These are phyloP conservation scores for Talaromyces pinophilus DNA, from an alignment of 2,329 filamentous ascomycete genomes.

Conservation along the genomic window DNA sequence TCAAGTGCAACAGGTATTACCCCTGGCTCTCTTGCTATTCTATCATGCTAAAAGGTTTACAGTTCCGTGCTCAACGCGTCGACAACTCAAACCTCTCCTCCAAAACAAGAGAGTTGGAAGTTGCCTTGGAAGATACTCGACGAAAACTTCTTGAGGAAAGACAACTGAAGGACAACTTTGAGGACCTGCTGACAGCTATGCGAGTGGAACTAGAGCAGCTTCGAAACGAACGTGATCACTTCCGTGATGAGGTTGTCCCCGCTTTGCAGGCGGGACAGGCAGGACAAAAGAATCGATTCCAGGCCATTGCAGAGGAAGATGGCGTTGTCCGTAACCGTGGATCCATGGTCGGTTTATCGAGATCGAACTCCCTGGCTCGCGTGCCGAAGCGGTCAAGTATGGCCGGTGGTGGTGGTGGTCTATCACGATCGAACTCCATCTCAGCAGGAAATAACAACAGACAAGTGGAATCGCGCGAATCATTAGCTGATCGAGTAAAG, in stretches of 20 bases:
- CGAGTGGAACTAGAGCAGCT: constrained; percentile 78
- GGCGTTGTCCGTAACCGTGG: constrained; percentile 44
- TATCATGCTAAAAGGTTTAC: constrained; percentile 24
- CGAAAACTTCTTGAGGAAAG: constrained; percentile 82
- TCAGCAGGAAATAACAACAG: constrained; percentile 47
- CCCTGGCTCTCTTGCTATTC: constrained; percentile 20
- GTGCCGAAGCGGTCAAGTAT: constrained; percentile 36
- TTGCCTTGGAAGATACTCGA: constrained; percentile 76
- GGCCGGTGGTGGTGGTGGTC: constrained; percentile 41
- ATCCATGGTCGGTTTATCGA: constrained; percentile 56
- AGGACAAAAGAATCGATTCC: constrained; percentile 56
- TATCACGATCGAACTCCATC: constrained; percentile 62
- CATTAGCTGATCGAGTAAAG: constrained; percentile 76
- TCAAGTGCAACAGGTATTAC: constrained; percentile 65
- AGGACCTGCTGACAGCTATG: constrained; percentile 83
- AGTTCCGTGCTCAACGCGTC: constrained; percentile 56
- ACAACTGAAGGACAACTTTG: constrained; percentile 86
- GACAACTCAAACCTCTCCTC: constrained; percentile 50
- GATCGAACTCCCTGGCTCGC: constrained; percentile 69
- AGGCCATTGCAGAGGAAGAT: constrained; percentile 63
- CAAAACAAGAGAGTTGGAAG: constrained; percentile 76
- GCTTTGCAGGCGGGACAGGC: constrained; percentile 60
- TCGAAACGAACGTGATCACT: constrained; percentile 77
- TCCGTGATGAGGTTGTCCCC: constrained; percentile 84
- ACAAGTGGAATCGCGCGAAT: constrained; percentile 61